A percentile compares a stretch with the other conserved stretches of the same genome.
phyloP scores from a whole-genome alignment of 768 basidiomycete species.

The Hericium coralloides region DNA sequence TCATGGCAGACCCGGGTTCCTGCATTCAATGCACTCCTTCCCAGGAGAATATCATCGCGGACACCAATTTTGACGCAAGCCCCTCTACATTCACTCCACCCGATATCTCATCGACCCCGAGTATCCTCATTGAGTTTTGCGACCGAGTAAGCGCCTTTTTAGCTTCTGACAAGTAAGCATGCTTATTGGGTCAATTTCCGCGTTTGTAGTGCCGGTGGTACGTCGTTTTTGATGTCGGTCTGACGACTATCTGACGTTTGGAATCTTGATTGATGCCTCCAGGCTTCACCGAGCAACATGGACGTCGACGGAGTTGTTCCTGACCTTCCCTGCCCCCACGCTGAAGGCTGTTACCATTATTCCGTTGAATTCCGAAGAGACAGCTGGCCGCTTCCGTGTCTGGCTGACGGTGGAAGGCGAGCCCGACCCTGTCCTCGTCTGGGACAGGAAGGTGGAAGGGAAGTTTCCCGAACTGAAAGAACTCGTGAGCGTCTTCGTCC shows the following conservation, averaged over 20 bases:
- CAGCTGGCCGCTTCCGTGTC: conserved; percentile 84
- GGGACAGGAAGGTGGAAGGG: conserved; percentile 89
- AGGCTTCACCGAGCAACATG: conserved; percentile 92
- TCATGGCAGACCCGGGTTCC: conserved; percentile 20
- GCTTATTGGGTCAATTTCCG: neutral
- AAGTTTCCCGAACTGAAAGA: conserved; percentile 89
- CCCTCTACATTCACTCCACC: conserved; percentile 51
- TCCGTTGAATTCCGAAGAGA: conserved; percentile 72
- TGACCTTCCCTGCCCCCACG: conserved; percentile 81
- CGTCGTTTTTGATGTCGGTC: conserved; percentile 12
- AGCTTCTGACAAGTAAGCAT: neutral
- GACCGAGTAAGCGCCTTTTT: conserved; percentile 55
- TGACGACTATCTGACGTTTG: neutral
- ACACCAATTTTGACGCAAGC: neutral
- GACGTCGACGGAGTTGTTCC: conserved; percentile 86
- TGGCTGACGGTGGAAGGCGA: conserved; percentile 52
- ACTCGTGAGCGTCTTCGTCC: conserved; percentile 43
- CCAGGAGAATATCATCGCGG: neutral
- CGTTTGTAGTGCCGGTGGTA: conserved; percentile 69
- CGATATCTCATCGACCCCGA: conserved; percentile 34
- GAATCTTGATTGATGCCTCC: conserved; percentile 1
- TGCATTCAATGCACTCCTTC: conserved; percentile 16
- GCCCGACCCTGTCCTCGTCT: conserved; percentile 43
- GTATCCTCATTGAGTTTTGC: conserved; percentile 86
- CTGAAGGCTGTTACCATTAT: conserved; percentile 61